Evolutionary conservation across 306 rosid genomes (phyloP).

Genomic region (Medicago lupulina): DNA sequence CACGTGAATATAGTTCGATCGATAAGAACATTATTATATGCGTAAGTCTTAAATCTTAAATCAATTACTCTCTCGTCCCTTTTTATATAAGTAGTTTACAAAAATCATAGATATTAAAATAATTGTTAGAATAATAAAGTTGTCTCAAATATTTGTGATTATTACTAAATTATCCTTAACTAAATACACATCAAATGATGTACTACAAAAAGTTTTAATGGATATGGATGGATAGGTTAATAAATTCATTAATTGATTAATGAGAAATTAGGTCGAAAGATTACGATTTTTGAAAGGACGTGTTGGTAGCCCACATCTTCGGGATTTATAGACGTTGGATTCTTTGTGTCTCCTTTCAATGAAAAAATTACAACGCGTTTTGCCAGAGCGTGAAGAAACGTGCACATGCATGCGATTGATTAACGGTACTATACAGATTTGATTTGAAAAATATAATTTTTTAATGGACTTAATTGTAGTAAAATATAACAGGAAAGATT

Average conservation of each 20-base stretch:
- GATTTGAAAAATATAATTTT: not conserved
- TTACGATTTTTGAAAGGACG: constrained; percentile 43
- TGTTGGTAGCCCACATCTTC: constrained; percentile 35
- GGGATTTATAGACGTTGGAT: constrained; percentile 54
- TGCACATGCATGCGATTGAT: not conserved
- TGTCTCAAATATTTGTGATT: no score
- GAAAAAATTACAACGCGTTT: constrained; percentile 30
- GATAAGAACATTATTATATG: no score
- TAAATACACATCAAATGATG: no score
- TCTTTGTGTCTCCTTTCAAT: constrained; percentile 33
- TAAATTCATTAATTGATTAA: constrained; percentile 1
- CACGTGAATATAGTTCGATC: no score
- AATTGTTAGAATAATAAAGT: no score
- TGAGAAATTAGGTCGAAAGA: constrained; percentile 32
- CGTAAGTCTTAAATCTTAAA: no score
- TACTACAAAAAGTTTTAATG: not conserved
- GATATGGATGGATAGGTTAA: constrained; percentile 21
- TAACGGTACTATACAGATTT: constrained; percentile 35
- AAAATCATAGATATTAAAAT: no score
- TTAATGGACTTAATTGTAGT: not conserved
- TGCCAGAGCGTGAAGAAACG: not conserved
- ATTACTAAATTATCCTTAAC: no score
- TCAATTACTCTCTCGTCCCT: no score
- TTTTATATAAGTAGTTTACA: no score
- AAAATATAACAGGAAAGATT: not conserved